A percentile compares a stretch with the other conserved stretches of the same genome.
phyloP scores from a whole-genome alignment of 1,284 basidiomycete species.

The Apiotrichum porosum region DNA sequence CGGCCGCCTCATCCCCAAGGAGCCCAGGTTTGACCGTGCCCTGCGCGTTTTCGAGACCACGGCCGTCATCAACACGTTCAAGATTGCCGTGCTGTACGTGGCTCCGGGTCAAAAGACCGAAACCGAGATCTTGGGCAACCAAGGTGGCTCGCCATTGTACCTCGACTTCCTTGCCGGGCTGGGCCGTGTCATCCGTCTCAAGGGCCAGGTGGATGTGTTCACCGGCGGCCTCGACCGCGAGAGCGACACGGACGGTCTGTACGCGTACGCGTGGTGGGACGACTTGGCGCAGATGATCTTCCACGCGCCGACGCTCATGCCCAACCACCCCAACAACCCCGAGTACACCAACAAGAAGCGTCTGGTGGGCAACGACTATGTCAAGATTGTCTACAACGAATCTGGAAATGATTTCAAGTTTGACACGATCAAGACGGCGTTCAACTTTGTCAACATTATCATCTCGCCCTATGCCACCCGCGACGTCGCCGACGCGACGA shows the following conservation, averaged over 20 bases:
- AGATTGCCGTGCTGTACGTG: constrained; percentile 94
- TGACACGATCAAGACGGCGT: constrained; percentile 80
- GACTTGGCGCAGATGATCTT: constrained; percentile 93
- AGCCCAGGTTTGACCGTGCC: constrained; percentile 57
- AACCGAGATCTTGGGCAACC: constrained; percentile 80
- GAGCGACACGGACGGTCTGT: constrained; percentile 75
- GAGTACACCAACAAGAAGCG: constrained; percentile 78
- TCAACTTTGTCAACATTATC: constrained; percentile 97
- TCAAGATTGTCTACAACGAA: constrained; percentile 97
- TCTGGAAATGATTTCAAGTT: constrained; percentile 80
- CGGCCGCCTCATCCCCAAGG: constrained; percentile 51
- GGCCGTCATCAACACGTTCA: constrained; percentile 95
- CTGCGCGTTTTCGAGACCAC: constrained; percentile 74
- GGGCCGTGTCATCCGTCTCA: constrained; percentile 82
- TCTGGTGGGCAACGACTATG: constrained; percentile 90
- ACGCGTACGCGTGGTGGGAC: constrained; percentile 98
- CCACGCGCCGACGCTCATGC: constrained; percentile 97
- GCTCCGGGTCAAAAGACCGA: constrained; percentile 85
- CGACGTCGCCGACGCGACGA: constrained; percentile 42
- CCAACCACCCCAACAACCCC: constrained; percentile 63
- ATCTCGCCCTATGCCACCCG: constrained; percentile 88
- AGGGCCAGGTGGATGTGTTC: constrained; percentile 89
- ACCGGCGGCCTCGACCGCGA: constrained; percentile 82
- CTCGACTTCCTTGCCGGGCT: constrained; percentile 86
- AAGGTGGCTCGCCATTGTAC: constrained; percentile 90